phyloP scores from a whole-genome alignment of 2,329 filamentous ascomycete species.

The Harringtonia lauricola region DNA sequence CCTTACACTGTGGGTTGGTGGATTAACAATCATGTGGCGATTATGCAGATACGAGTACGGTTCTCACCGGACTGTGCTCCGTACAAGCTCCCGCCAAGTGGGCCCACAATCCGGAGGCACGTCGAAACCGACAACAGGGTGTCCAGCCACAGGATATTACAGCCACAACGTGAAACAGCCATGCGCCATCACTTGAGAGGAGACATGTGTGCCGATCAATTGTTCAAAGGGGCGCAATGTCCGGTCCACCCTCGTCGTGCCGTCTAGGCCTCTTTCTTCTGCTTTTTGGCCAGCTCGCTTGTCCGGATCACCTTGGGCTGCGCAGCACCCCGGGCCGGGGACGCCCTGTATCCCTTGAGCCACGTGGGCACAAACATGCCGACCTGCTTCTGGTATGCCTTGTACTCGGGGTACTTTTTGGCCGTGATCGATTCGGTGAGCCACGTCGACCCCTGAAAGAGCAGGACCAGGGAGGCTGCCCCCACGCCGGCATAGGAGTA shows the following conservation, averaged over 20 bases:
- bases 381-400: constrained; percentile 70
- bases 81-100: no score
- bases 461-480: constrained; percentile 54
- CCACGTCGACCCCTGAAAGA: constrained; percentile 85
- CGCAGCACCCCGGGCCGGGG: constrained; percentile 16
- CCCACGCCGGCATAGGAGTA: constrained; percentile 74
- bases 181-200: no score
- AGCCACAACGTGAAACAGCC: no score
- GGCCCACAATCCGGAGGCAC: no score
- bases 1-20: no score
- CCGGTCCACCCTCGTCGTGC: no score
- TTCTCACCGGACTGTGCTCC: no score
- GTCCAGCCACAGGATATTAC: no score
- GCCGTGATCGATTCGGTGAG: constrained; percentile 75
- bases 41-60: not conserved
- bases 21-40: not conserved
- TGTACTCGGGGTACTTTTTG: constrained; percentile 81
- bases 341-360: constrained; percentile 29
- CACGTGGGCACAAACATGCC: constrained; percentile 68
- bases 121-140: no score
- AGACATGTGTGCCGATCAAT: no score
- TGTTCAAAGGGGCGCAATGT: no score
- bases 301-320: constrained; percentile 38
- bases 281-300: constrained; percentile 36
- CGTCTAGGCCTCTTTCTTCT: constrained; percentile 31